A percentile compares a stretch with the other conserved stretches of the same genome.
phyloP scores from a whole-genome alignment of 1,139 yeast species.

The Candida sanyaensis region DNA sequence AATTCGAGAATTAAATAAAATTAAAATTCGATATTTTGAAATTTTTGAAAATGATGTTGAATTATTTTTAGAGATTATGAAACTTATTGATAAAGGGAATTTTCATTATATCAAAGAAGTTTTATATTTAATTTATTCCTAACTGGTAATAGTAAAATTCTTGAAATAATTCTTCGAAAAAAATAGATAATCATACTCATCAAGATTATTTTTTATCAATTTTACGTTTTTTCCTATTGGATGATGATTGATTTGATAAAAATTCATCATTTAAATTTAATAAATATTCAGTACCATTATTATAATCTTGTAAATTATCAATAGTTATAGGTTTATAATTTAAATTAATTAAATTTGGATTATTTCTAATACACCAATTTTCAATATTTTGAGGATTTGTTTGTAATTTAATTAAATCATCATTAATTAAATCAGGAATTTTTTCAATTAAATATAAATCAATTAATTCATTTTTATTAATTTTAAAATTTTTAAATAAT shows the following conservation, averaged over 20 bases:
- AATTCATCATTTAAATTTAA: constrained; percentile 13
- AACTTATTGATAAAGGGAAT: constrained; percentile 64
- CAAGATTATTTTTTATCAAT: background rate
- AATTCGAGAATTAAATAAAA: constrained; percentile 56
- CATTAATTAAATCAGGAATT: constrained; percentile 40
- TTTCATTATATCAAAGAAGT: constrained; percentile 63
- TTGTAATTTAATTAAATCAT: constrained; percentile 37
- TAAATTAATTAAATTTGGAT: constrained; percentile 35
- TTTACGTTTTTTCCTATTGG: background rate
- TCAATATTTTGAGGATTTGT: constrained; percentile 43
- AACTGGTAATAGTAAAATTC: constrained; percentile 48
- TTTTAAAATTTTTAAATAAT: constrained; percentile 4
- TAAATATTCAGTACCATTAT: constrained; percentile 14
- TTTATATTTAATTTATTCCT: constrained; percentile 69
- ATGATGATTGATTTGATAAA: constrained; percentile 5
- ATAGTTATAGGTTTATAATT: constrained; percentile 37
- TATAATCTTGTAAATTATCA: constrained; percentile 16
- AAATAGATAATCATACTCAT: constrained; percentile 36
- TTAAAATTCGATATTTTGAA: constrained; percentile 55
- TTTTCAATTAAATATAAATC: constrained; percentile 28
- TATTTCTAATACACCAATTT: constrained; percentile 41
- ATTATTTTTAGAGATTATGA: constrained; percentile 61
- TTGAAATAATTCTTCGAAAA: constrained; percentile 51
- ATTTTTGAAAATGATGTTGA: constrained; percentile 55
- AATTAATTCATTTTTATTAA: constrained; percentile 14